These are phyloP conservation scores for Diplotaxis tenuifolia DNA, from an alignment of 345 rosid species.

Conservation along the genomic window DNA sequence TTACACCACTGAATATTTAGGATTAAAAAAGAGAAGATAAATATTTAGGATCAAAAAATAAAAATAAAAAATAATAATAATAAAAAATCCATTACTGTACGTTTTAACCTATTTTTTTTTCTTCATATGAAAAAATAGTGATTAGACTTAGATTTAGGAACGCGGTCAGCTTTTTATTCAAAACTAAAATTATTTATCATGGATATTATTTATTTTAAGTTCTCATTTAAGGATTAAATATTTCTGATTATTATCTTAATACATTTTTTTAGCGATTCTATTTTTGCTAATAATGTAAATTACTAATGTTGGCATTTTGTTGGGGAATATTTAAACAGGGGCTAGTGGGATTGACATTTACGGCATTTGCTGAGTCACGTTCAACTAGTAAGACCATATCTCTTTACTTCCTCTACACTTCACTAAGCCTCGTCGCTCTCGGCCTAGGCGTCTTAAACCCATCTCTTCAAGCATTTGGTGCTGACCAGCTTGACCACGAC, in stretches of 20 bases:
- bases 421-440: constrained; percentile 69
- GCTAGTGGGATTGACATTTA: constrained; percentile 71
- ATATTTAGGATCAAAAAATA: neutral
- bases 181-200: neutral
- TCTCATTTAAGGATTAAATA: neutral
- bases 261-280: neutral
- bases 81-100: neutral
- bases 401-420: constrained; percentile 58
- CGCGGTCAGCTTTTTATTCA: neutral
- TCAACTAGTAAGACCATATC: constrained; percentile 45
- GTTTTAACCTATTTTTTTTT: neutral
- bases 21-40: neutral
- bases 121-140: neutral
- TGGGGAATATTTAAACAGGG: constrained; percentile 50
- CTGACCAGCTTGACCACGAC: constrained; percentile 65
- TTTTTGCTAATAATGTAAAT: neutral
- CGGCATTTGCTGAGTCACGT: constrained; percentile 59
- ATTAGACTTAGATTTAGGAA: neutral
- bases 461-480: constrained; percentile 89
- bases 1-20: neutral
- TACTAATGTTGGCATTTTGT: constrained; percentile 18
- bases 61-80: too few relatives aligned
- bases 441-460: constrained; percentile 89
- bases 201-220: neutral
- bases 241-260: neutral